These are phyloP conservation scores for Pseudogymnoascus sp. DNA, from an alignment of 2,329 filamentous ascomycete genomes.

Conservation along the genomic window DNA sequence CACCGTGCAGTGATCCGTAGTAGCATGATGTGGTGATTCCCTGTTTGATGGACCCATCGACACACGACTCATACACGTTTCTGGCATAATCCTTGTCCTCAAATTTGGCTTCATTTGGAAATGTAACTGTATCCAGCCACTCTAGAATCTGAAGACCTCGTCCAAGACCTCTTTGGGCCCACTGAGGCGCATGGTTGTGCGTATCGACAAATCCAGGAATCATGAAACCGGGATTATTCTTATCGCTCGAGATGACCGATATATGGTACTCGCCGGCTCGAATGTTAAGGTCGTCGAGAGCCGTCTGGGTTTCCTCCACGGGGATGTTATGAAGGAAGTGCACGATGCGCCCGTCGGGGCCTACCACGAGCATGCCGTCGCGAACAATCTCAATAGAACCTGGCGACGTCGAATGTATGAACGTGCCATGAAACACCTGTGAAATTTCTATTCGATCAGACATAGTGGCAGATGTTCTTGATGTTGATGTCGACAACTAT, in stretches of 20 bases:
- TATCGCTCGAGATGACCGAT: not conserved
- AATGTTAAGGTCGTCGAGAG: not conserved
- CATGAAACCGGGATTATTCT: not conserved
- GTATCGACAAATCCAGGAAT: conserved; percentile 42
- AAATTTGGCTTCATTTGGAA: conserved; percentile 60
- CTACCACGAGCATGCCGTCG: not conserved
- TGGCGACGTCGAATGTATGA: not conserved
- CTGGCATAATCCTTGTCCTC: conserved; percentile 50
- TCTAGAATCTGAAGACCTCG: conserved; percentile 35
- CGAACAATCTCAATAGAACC: conserved; percentile 1
- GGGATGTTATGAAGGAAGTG: not conserved
- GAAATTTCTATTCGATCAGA: not conserved
- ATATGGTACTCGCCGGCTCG: not conserved
- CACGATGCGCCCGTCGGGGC: not conserved
- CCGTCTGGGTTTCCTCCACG: not conserved
- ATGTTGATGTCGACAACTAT: not conserved
- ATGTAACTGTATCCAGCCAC: conserved; percentile 56
- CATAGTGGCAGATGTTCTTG: not conserved
- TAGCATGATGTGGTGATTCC: conserved; percentile 88
- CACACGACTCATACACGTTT: conserved; percentile 64
- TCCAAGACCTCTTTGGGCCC: conserved; percentile 33
- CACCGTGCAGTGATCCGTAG: conserved; percentile 78
- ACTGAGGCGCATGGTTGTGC: conserved; percentile 58
- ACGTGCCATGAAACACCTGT: not conserved
- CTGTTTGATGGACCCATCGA: conserved; percentile 70